Conservation (phyloP, 148 eudicot genomes). For the Bassia scoparia region DNA sequence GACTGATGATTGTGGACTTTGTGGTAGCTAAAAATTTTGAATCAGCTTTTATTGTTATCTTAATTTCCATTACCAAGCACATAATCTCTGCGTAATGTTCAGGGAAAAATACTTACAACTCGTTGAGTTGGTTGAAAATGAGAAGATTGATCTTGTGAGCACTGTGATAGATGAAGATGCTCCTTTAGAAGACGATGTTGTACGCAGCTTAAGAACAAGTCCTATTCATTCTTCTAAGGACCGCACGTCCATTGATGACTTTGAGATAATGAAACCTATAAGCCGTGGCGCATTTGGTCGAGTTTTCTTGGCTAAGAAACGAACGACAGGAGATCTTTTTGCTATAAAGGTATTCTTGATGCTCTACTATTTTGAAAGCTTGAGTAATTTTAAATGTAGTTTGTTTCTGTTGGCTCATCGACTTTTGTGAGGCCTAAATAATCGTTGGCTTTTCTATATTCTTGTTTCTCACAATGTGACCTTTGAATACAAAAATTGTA, state of each 20-base stretch:
- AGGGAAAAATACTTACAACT: conserved; percentile 98
- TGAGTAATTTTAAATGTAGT: neutral
- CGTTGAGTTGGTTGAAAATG: conserved; percentile 86
- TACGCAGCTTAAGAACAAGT: conserved; percentile 90
- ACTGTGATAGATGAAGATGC: conserved; percentile 99
- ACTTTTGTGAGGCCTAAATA: neutral
- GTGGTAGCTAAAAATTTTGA: conserved; percentile 4
- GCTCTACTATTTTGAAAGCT: neutral
- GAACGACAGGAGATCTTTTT: conserved; percentile 97
- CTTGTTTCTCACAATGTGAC: neutral
- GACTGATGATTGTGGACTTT: neutral
- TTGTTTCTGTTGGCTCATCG: neutral
- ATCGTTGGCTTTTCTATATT: neutral
- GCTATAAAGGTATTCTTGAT: conserved; percentile 76
- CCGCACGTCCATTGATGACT: conserved; percentile 95
- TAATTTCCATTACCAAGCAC: neutral
- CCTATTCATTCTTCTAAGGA: conserved; percentile 86
- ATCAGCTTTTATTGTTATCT: neutral
- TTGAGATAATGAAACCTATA: conserved; percentile 95
- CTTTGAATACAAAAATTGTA: neutral
- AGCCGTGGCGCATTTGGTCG: conserved; percentile 99
- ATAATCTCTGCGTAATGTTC: conserved; percentile 12
- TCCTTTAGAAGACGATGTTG: conserved; percentile 93
- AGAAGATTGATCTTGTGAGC: conserved; percentile 76
- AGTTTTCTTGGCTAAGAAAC: conserved; percentile 89